Evolutionary conservation across 2,329 filamentous ascomycete genomes (phyloP).

Genomic region (Curvularia sp.): DNA sequence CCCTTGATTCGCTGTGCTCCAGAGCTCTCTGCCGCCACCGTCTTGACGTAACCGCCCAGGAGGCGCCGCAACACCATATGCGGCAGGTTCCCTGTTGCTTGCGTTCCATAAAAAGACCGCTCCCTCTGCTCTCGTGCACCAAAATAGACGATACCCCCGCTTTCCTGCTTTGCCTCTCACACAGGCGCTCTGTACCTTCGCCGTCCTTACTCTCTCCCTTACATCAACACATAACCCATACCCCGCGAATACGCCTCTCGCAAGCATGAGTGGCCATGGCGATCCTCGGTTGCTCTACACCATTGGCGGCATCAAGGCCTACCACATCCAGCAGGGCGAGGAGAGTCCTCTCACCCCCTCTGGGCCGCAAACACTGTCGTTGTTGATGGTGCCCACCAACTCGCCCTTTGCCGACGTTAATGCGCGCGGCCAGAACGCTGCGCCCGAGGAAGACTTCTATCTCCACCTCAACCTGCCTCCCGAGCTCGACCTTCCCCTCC

Average conservation of each 20-base stretch:
- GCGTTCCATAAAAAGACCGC: constrained; percentile 23
- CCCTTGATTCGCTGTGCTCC: constrained; percentile 5
- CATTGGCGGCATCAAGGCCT: constrained; percentile 85
- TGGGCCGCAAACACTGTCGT: constrained; percentile 87
- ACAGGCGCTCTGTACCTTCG: not conserved
- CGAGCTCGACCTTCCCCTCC: constrained; percentile 90
- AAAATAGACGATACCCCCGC: constrained; percentile 26
- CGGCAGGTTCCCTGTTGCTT: constrained; percentile 19
- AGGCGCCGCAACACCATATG: constrained; percentile 23
- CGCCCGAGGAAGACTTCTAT: constrained; percentile 82
- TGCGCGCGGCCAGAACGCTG: constrained; percentile 63
- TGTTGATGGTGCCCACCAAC: constrained; percentile 94
- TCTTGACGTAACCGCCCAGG: constrained; percentile 14
- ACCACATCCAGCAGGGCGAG: constrained; percentile 86
- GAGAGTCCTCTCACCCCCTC: constrained; percentile 83
- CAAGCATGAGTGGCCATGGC: constrained; percentile 58
- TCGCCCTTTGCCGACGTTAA: constrained; percentile 68
- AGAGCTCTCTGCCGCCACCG: constrained; percentile 3
- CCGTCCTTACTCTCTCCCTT: not conserved
- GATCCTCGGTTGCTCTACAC: constrained; percentile 64
- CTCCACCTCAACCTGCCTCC: constrained; percentile 93
- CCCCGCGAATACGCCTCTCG: constrained; percentile 19
- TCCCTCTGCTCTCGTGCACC: constrained; percentile 9
- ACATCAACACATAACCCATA: constrained; percentile 5
- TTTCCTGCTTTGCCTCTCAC: not conserved